Evolutionary conservation across 148 eudicot species (phyloP).

Genomic region (Beta vulgaris): DNA sequence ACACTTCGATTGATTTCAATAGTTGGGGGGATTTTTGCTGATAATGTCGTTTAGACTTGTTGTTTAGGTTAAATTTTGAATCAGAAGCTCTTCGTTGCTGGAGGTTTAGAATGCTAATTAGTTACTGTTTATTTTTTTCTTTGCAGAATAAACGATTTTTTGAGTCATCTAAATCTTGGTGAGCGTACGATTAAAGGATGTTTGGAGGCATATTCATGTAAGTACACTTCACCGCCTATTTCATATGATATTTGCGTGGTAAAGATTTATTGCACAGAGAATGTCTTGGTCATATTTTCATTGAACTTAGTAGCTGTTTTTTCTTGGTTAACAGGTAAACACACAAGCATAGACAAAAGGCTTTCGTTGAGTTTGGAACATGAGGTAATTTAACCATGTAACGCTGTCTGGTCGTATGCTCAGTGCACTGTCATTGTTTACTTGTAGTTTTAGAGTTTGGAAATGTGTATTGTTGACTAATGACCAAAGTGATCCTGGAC

Average conservation of each 20-base stretch:
- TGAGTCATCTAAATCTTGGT: conserved; percentile 77
- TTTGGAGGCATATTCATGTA: conserved; percentile 97
- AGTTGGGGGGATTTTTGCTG: neutral
- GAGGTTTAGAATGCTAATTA: neutral
- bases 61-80: neutral
- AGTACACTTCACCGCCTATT: no score
- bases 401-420: neutral
- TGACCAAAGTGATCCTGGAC: neutral
- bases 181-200: conserved; percentile 87
- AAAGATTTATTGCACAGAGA: no score
- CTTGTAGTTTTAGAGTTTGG: neutral
- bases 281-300: neutral
- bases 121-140: neutral
- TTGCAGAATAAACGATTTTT: conserved; percentile 70
- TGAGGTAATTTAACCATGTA: conserved; percentile 47
- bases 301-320: neutral
- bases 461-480: neutral
- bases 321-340: conserved; percentile 61
- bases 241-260: no score
- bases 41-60: neutral
- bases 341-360: conserved; percentile 82
- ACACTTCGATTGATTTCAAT: neutral
- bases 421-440: neutral
- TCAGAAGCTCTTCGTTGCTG: no score
- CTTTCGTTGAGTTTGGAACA: conserved; percentile 84